Base-by-base conservation (phyloP, 768 basidiomycete species). In the Infundibulicybe gibba region DNA sequence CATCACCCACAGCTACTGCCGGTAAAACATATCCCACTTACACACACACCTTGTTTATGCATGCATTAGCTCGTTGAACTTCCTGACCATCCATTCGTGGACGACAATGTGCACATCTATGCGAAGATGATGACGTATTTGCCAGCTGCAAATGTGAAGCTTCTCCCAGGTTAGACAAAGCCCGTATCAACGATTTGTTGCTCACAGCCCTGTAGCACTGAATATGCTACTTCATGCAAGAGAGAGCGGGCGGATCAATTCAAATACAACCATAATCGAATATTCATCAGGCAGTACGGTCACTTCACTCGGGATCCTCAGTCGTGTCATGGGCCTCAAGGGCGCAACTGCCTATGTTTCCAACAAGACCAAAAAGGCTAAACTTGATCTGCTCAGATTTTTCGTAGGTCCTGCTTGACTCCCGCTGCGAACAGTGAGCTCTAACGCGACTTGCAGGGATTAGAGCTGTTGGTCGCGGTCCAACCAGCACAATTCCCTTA, bases 241-340 rank as follows among this genome's bases (percentile, higher is more conserved):
- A 25, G 54, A 60, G 47, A 48, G 46, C 17, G 59, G 59, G 3
- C 38, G 44, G 9, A 51, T 60, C 12, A 56, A 52, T 2, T 32
- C 40, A 3, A 51, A 56, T 17, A 58, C 57, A 6, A 60, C 54
- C 17, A 52, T 60, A 37, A 52, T 60, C 41, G 59, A 60, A 25
- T 60, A 58, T 31, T 60, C 59, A 3, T 60, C 59, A 6, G 59
- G 59, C 14, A 56, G 54, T 39, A 60, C 58, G 3, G 52, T 60
- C 16, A 60, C 58, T 17, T 60, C 59, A 9, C 47, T 60, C 20
- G 54, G 52, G 15, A 51, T 60, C 14, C 47, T 60, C 5, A 49
- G 53, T 12, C 33, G 50, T 19, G 54, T 60, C 40, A 47, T 58
- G 32, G 57, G 57, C 20, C 55, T 60, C 41, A 47, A 44, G 11